These are phyloP conservation scores for Monosporascus sp. DNA, from an alignment of 2,329 filamentous ascomycete species.

Conservation along the genomic window DNA sequence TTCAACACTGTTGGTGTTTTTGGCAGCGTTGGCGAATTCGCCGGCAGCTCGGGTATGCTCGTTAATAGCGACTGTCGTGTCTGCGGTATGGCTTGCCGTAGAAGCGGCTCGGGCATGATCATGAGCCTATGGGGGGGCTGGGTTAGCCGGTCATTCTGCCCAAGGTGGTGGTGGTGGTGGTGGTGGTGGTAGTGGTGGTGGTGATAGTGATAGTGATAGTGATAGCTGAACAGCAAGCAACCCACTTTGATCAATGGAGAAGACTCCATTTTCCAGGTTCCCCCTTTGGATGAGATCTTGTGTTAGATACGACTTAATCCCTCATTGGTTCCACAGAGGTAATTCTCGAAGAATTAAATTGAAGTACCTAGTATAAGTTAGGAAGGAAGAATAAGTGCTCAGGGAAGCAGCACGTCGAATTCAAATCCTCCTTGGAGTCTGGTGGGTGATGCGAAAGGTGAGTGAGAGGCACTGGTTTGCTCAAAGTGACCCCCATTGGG, in stretches of 20 bases:
- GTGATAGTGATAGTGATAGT: too few relatives aligned
- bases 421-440: too few relatives aligned
- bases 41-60: slow-evolving; percentile 85
- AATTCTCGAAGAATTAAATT: too few relatives aligned
- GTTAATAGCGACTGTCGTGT: slow-evolving; percentile 77
- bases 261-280: slow-evolving; percentile 53
- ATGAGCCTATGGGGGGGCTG: slow-evolving; percentile 57
- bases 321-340: background rate
- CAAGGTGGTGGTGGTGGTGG: slow-evolving; percentile 4
- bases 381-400: too few relatives aligned
- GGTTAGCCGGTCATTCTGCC: slow-evolving; percentile 15
- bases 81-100: slow-evolving; percentile 64
- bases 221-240: background rate
- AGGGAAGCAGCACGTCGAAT: too few relatives aligned
- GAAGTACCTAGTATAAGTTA: too few relatives aligned
- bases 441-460: too few relatives aligned
- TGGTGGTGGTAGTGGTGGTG: slow-evolving; percentile 4
- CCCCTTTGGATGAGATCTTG: too few relatives aligned
- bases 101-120: slow-evolving; percentile 84
- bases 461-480: too few relatives aligned
- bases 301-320: background rate
- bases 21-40: slow-evolving; percentile 81
- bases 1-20: slow-evolving; percentile 61
- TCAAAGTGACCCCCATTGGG: too few relatives aligned
- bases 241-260: slow-evolving; percentile 62